Base-by-base conservation (phyloP, 371 early-diverging fungal species). In the Circinella minor region DNA sequence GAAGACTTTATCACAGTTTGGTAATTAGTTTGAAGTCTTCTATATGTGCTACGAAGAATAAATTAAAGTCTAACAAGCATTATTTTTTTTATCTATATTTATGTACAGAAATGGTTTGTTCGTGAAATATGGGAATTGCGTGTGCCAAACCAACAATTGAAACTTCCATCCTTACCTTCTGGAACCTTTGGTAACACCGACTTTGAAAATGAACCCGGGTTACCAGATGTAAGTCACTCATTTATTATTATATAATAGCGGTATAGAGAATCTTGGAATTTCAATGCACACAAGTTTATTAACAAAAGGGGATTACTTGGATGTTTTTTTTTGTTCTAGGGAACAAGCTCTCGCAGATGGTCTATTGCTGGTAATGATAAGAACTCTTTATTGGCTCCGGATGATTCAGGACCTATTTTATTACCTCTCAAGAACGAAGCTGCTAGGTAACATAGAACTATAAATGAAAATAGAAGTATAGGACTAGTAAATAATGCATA, bases 1-100 rank as follows among this genome's bases (percentile, higher is more conserved):
- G 95, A 2, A 84, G 89, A 72, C 77, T 96, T 65, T 93, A 94
- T 70, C 93, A 93, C 67, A 93, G 93, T 38, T 78, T 95, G 74
- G 94, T 94, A 77, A 76, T 85, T 72, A 27, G 62, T 48, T 18
- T 11, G 6, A 1, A 3, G 11, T 43, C 43, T 43, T 0, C 11
- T 43, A 43, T 43, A 9, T 43, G 27, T 27, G 27, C 27, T 27
- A 27, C 27, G 27, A 27, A 27, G 27, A 27, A 27, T 0, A 27
- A 27, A 1, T 27, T 2, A 27, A 27, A 27, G 27, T 27, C 27
- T 27, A 27, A 27, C 27, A 27, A 27, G 3, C 47, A 47, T 47
- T 47, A n/a, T n/a, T n/a, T 49, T 14, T 49, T 76, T 66, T 55
- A 63, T 81, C 8, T 61, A 72, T 68, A 55, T 37, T 63, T 4